These are phyloP conservation scores for Sarocladiaceae sp. DNA, from an alignment of 2,329 filamentous ascomycete genomes.

Conservation along the genomic window DNA sequence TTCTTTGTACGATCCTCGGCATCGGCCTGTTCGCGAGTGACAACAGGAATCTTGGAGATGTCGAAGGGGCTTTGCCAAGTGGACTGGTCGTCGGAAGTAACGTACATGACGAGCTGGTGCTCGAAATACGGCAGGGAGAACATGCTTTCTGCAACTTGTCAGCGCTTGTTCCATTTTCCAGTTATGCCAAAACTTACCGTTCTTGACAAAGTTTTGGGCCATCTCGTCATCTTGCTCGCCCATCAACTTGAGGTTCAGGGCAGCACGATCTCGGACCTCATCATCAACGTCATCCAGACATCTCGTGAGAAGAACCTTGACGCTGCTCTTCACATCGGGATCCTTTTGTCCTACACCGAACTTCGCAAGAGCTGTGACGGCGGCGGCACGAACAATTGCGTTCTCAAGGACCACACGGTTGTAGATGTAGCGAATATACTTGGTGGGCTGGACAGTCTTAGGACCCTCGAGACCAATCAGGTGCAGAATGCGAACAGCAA, in stretches of 20 bases:
- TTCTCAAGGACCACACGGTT: constrained; percentile 98
- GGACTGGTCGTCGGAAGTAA: constrained; percentile 84
- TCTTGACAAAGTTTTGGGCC: constrained; percentile 86
- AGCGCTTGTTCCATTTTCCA: constrained; percentile 13
- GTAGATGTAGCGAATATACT: constrained; percentile 99
- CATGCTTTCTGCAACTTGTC: constrained; percentile 67
- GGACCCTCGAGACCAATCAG: constrained; percentile 91
- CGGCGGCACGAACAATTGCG: constrained; percentile 88
- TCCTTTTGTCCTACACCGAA: constrained; percentile 97
- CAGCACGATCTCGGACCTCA: constrained; percentile 93
- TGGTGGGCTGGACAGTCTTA: constrained; percentile 91
- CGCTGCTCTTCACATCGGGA: constrained; percentile 92
- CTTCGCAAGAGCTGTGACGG: constrained; percentile 92
- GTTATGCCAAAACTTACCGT: constrained; percentile 52
- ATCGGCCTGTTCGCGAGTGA: constrained; percentile 92
- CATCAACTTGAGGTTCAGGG: constrained; percentile 89
- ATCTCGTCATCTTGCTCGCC: constrained; percentile 85
- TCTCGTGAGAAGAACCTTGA: constrained; percentile 84
- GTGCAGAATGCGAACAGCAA: constrained; percentile 92
- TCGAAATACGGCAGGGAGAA: constrained; percentile 93
- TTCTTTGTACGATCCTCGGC: constrained; percentile 97
- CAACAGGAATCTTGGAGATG: constrained; percentile 83
- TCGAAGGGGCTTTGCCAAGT: constrained; percentile 87
- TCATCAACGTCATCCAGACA: constrained; percentile 97
- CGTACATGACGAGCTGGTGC: constrained; percentile 96